Evolutionary conservation across 2,329 filamentous ascomycete species (phyloP), one percentile per base, ranked within the genome.

Genomic region (Trichoderma sp.): DNA sequence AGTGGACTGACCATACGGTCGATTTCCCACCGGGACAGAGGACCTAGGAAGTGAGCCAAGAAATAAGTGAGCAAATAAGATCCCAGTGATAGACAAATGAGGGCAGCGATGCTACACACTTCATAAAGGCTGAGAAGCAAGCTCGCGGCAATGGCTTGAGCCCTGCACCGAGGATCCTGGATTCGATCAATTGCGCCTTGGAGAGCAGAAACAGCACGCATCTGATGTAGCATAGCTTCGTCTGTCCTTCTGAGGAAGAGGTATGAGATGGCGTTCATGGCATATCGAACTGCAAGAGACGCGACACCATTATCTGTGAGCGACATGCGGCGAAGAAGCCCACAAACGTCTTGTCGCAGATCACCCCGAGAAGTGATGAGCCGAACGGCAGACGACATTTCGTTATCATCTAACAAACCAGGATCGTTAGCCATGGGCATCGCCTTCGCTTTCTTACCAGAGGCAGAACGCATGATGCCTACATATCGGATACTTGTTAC

Each of bases 141-240:
- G 50, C 64, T 66, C 10, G 64, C 60, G 19, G 64, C 64, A 55
- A 65, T 62, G 17, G 64, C 64, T 24, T 65, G 64, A 19, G 64
- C 57, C 50, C 64, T 55, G 17, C 47, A 55, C 14, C 50, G 43
- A 12, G 56, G 30, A 51, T 65, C 57, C 3, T 47, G n/a, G 26
- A 47, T 45, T 34, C 60, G 51, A 34, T 56, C 51, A 43, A 64
- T 57, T 12, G 45, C 48, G 7, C 51, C 52, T 45, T 64, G 59
- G 5, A 66, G 19, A 7, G 64, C 59, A 17, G 59, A 39, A 17
- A 64, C 48, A 34, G 64, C 64, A 24, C 24, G 51, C 51, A 63
- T 66, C 6, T 66, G 59, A 54, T 66, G 44, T 17, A 44, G 39
- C 21, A 51, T 51, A 4, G 64, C 64, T 17, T 64, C 64, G 30